Percentiles rank a stretch among this genome's conserved stretches.
Evolutionary conservation across 805 yeast genomes (phyloP).

Genomic region (Candida endomychidarum): DNA sequence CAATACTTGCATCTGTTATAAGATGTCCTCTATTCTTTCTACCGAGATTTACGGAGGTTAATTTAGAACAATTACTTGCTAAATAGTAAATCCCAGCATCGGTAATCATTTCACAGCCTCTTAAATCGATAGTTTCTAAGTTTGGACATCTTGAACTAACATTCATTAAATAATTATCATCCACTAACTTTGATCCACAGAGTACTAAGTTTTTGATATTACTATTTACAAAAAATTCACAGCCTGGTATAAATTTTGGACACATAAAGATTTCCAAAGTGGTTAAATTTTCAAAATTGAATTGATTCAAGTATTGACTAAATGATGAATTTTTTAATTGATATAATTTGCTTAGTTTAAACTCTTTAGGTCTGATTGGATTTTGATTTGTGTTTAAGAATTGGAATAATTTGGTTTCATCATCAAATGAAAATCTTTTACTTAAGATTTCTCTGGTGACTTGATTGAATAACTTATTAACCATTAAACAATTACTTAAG

Average conservation of each 20-base stretch:
- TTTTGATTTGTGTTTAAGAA: slow-evolving; percentile 29
- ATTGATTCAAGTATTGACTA: slow-evolving; percentile 41
- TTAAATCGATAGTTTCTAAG: slow-evolving; percentile 65
- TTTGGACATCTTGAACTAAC: slow-evolving; percentile 58
- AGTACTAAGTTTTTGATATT: slow-evolving; percentile 48
- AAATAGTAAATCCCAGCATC: slow-evolving; percentile 75
- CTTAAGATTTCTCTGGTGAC: slow-evolving; percentile 56
- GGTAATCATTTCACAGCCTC: slow-evolving; percentile 79
- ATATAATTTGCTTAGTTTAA: slow-evolving; percentile 67
- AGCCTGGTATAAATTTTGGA: slow-evolving; percentile 62
- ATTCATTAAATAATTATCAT: slow-evolving; percentile 55
- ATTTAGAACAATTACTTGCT: slow-evolving; percentile 56
- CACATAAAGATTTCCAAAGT: slow-evolving; percentile 85
- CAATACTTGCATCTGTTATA: slow-evolving; percentile 69
- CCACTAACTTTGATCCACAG: slow-evolving; percentile 68
- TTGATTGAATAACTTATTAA: slow-evolving; percentile 65
- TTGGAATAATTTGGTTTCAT: slow-evolving; percentile 44
- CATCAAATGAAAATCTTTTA: slow-evolving; percentile 54
- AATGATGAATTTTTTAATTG: slow-evolving; percentile 51
- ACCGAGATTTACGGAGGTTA: slow-evolving; percentile 72
- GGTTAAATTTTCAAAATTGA: slow-evolving; percentile 50
- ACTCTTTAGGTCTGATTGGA: slow-evolving; percentile 36
- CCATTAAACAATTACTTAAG: slow-evolving; percentile 62
- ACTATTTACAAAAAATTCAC: slow-evolving; percentile 25
- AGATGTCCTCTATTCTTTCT: slow-evolving; percentile 66